Percentiles rank a stretch among this genome's conserved stretches.
Evolutionary conservation across 805 yeast genomes (phyloP).

Genomic region (Jamesozyma piceae): DNA sequence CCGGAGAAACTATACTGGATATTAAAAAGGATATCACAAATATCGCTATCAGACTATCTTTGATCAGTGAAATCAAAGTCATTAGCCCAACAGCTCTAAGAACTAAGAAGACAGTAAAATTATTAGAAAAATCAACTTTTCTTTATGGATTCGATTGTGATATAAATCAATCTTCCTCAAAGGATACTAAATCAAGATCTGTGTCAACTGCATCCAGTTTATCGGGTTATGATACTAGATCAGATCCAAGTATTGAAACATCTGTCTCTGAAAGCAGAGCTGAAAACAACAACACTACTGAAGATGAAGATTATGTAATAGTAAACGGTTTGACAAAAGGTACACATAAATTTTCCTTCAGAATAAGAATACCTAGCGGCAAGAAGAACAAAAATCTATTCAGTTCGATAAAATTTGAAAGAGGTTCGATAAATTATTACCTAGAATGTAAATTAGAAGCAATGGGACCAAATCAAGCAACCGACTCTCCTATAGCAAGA

Average conservation of each 20-base stretch:
- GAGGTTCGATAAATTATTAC: constrained; percentile 67
- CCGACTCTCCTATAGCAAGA: constrained; percentile 22
- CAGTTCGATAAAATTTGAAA: constrained; percentile 73
- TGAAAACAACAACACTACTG: background rate
- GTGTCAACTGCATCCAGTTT: background rate
- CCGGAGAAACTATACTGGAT: constrained; percentile 52
- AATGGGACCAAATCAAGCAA: constrained; percentile 8
- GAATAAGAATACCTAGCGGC: constrained; percentile 62
- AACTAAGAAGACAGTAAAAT: constrained; percentile 40
- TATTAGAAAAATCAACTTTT: constrained; percentile 51
- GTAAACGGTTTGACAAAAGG: constrained; percentile 57
- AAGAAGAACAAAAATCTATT: constrained; percentile 41
- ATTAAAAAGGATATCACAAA: constrained; percentile 48
- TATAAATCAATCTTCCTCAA: constrained; percentile 4
- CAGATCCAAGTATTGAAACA: background rate
- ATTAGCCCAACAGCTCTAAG: constrained; percentile 40
- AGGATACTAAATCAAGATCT: background rate
- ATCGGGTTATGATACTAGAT: background rate
- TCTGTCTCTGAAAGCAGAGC: background rate
- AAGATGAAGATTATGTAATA: constrained; percentile 2
- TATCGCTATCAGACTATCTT: constrained; percentile 39
- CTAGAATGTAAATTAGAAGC: constrained; percentile 29
- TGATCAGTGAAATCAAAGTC: constrained; percentile 49
- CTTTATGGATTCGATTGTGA: constrained; percentile 42
- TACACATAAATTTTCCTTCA: constrained; percentile 81